These are phyloP conservation scores for Plectosphaerella cucumerina DNA, from an alignment of 2,329 filamentous ascomycete genomes.

Conservation along the genomic window DNA sequence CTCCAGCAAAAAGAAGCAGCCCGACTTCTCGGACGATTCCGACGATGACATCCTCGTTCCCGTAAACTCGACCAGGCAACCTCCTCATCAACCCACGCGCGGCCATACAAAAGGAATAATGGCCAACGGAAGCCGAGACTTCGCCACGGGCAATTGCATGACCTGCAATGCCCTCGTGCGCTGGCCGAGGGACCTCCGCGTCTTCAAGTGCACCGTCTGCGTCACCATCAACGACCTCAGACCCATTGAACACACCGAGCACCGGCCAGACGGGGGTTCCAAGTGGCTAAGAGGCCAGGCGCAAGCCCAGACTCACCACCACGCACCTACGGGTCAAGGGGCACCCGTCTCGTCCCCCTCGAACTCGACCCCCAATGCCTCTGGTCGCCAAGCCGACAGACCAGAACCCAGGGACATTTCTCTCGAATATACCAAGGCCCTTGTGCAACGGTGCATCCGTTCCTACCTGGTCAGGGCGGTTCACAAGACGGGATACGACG, in stretches of 20 bases:
- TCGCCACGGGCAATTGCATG: conserved; percentile 72
- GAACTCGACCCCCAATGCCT: conserved; percentile 7
- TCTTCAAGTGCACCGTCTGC: conserved; percentile 81
- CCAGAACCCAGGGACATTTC: conserved; percentile 39
- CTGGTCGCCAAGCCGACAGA: conserved; percentile 6
- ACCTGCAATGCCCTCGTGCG: conserved; percentile 77
- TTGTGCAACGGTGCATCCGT: conserved; percentile 38
- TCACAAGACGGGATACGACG: conserved; percentile 6
- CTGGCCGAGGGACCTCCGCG: conserved; percentile 69
- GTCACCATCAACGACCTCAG: conserved; percentile 76
- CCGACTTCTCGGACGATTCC: conserved; percentile 29
- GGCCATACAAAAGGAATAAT: conserved; percentile 27
- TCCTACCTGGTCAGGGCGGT: conserved; percentile 27
- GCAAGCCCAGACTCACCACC: background rate
- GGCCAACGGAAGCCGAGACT: conserved; percentile 44
- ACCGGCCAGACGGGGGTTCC: conserved; percentile 6
- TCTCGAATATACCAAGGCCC: conserved; percentile 51
- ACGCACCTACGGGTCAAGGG: too few relatives aligned
- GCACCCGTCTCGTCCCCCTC: conserved; percentile 2
- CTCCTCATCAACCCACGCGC: conserved; percentile 11
- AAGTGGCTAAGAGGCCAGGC: conserved; percentile 11
- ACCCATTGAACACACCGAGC: conserved; percentile 3
- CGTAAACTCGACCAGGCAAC: conserved; percentile 14
- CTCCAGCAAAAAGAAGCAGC: conserved; percentile 49
- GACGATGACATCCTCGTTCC: conserved; percentile 20